Conservation (phyloP, 176 grass and related monocot genomes). For the Oryza meyeriana region DNA sequence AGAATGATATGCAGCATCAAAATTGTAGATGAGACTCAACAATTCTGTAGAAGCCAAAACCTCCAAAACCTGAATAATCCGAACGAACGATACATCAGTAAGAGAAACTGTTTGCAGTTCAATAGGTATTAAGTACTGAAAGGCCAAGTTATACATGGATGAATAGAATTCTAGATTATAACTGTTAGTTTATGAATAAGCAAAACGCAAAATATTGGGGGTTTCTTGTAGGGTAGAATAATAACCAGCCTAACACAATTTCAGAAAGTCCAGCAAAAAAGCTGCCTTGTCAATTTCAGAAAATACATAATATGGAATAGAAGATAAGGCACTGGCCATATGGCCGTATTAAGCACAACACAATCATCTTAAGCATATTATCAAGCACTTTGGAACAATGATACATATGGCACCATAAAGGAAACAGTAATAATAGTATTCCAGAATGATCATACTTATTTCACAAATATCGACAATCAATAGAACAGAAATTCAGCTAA, state of each 20-base stretch:
- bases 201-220: background rate
- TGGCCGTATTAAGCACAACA: background rate
- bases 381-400: background rate
- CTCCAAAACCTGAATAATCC: slow-evolving; percentile 56
- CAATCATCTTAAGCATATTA: background rate
- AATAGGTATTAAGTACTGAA: slow-evolving; percentile 14
- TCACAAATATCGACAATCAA: background rate
- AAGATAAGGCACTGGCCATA: background rate
- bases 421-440: background rate
- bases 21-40: slow-evolving; percentile 50
- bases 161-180: background rate
- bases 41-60: slow-evolving; percentile 59
- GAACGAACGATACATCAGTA: slow-evolving; percentile 10
- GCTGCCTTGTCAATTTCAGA: background rate
- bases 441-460: background rate
- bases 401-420: background rate
- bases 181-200: background rate
- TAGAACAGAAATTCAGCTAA: background rate
- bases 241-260: background rate
- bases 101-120: background rate
- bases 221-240: background rate
- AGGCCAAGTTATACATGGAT: background rate
- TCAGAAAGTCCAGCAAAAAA: background rate
- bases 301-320: background rate
- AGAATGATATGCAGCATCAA: slow-evolving; percentile 54